phyloP scores from a whole-genome alignment of 2,329 filamentous ascomycete genomes.

The Colletotrichum sp. region DNA sequence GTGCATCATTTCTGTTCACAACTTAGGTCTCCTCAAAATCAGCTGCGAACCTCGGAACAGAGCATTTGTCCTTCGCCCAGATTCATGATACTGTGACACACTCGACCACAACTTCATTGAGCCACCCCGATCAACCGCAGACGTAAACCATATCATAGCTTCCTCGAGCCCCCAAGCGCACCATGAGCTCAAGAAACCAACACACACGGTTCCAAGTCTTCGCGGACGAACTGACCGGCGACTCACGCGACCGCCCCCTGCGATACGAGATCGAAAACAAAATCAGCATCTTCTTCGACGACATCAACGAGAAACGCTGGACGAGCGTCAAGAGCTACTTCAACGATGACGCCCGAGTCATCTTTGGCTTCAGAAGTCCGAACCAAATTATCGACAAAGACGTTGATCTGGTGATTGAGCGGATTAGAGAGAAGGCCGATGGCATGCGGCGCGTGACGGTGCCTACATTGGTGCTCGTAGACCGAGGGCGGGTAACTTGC shows the following conservation, averaged over 20 bases:
- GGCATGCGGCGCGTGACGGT: background rate
- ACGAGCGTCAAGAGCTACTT: background rate
- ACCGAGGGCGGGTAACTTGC: background rate
- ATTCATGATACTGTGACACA: background rate
- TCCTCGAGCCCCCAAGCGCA: background rate
- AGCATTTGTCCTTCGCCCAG: background rate
- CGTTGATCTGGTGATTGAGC: background rate
- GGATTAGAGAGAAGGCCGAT: background rate
- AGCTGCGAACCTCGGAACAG: background rate
- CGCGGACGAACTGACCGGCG: background rate
- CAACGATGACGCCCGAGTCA: background rate
- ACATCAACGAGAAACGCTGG: background rate
- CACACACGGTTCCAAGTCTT: background rate
- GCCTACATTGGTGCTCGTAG: background rate
- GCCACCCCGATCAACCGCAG: background rate
- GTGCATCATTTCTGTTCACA: background rate
- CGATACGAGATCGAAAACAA: background rate
- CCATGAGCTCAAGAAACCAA: background rate
- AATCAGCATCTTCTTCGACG: background rate
- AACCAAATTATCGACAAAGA: background rate
- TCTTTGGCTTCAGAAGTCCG: background rate
- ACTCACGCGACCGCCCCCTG: background rate
- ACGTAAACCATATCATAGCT: rapidly evolving
- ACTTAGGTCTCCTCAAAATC: rapidly evolving
- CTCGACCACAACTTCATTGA: rapidly evolving